A percentile compares a stretch with the other conserved stretches of the same genome.
These are phyloP conservation scores for Cruciata laevipes DNA, from an alignment of 257 asterid genomes.

Conservation along the genomic window DNA sequence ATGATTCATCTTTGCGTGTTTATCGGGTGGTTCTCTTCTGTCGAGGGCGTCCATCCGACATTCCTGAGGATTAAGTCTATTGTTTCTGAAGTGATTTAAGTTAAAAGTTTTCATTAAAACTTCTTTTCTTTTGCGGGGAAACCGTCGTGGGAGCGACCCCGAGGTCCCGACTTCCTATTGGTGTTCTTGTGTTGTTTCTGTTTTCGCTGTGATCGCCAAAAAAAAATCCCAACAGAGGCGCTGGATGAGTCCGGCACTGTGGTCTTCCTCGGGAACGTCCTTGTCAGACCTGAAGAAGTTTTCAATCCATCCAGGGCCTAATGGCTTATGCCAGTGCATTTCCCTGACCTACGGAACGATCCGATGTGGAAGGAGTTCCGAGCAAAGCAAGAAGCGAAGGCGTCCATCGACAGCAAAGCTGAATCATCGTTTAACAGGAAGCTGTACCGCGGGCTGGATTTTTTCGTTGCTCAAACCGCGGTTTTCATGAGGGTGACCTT, in stretches of 20 bases:
- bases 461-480: conserved; percentile 57
- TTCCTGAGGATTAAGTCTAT: no score
- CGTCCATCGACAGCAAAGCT: conserved; percentile 51
- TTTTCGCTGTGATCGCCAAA: no score
- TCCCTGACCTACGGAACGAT: conserved; percentile 28
- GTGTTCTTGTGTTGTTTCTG: no score
- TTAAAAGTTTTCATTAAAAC: no score
- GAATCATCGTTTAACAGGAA: conserved; percentile 42
- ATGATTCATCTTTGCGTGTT: no score
- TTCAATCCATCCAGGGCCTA: conserved; percentile 68
- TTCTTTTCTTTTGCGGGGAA: no score
- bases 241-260: conserved; percentile 76
- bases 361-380: conserved; percentile 45
- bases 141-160: no score
- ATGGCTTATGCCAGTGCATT: conserved; percentile 37
- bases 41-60: no score
- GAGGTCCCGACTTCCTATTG: no score
- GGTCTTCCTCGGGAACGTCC: conserved; percentile 65
- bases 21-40: no score
- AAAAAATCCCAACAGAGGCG: no score
- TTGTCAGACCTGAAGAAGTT: conserved; percentile 71
- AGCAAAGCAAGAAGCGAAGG: conserved; percentile 55
- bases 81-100: no score
- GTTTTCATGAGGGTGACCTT: conserved; percentile 87
- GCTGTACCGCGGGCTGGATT: conserved; percentile 68